Evolutionary conservation across 352 stramenopile species (phyloP).

Genomic region (Peronospora destructor): DNA sequence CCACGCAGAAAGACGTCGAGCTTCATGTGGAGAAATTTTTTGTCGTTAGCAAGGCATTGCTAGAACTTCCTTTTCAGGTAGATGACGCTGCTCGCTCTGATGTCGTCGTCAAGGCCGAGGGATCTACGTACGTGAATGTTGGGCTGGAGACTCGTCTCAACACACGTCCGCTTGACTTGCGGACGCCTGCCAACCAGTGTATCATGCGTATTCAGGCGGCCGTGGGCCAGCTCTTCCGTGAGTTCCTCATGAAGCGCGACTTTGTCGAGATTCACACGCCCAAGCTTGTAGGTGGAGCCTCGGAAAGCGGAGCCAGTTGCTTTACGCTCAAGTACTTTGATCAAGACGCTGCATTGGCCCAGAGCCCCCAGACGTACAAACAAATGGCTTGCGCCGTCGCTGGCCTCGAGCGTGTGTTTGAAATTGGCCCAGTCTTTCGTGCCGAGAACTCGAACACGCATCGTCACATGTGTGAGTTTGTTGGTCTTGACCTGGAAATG

Average conservation of each 20-base stretch:
- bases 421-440: conserved; percentile 98
- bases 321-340: conserved; percentile 99
- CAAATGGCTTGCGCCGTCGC: conserved; percentile 97
- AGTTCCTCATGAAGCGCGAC: conserved; percentile 91
- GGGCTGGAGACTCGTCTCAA: conserved; percentile 92
- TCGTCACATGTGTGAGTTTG: conserved; percentile 99
- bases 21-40: conserved; percentile 92
- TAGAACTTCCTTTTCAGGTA: conserved; percentile 90
- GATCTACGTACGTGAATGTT: conserved; percentile 82
- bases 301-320: conserved; percentile 95
- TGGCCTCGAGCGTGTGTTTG: conserved; percentile 97
- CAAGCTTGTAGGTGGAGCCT: conserved; percentile 96
- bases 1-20: conserved; percentile 93
- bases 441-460: conserved; percentile 99
- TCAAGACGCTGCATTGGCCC: conserved; percentile 92
- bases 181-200: conserved; percentile 96
- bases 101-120: conserved; percentile 69
- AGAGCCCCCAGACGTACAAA: conserved; percentile 99
- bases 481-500: conserved; percentile 99
- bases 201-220: conserved; percentile 97
- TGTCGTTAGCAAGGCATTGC: conserved; percentile 90
- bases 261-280: conserved; percentile 99
- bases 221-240: conserved; percentile 95
- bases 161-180: conserved; percentile 94
- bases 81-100: conserved; percentile 92